phyloP scores from a whole-genome alignment of 176 grass and related monocot genomes.

The Eragrostis nindensis region DNA sequence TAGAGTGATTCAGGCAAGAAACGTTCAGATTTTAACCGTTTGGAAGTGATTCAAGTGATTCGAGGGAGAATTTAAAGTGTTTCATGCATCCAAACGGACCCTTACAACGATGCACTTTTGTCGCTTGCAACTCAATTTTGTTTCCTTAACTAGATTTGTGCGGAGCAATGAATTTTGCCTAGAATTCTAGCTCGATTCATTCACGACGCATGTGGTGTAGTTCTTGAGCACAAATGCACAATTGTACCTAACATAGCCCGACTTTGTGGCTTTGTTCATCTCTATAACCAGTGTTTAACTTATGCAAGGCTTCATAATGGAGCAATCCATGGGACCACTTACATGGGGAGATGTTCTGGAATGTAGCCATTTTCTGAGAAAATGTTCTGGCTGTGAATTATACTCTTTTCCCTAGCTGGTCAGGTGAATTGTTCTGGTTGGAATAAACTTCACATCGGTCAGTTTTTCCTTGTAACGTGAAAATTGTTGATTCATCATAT shows the following conservation, averaged over 20 bases:
- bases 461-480: too few species aligned
- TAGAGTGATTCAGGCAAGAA: too few species aligned
- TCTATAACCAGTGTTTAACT: neutral
- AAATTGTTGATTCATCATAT: too few species aligned
- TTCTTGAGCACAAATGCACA: neutral
- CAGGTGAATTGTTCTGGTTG: too few species aligned
- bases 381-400: too few species aligned
- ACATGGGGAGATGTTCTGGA: neutral
- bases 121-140: neutral
- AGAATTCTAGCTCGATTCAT: neutral
- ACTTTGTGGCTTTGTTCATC: conserved; percentile 9
- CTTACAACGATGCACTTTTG: neutral
- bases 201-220: neutral
- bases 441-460: too few species aligned
- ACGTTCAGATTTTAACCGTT: too few species aligned
- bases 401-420: too few species aligned
- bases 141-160: neutral
- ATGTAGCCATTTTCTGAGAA: too few species aligned
- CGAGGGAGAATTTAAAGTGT: too few species aligned
- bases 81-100: too few species aligned
- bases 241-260: neutral
- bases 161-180: neutral
- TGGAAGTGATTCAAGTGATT: too few species aligned
- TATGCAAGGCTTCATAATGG: neutral
- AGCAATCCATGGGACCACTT: neutral